Evolutionary conservation across 139 green algal genomes (phyloP), one percentile per base, ranked within the genome.

Genomic region (Haematococcus sp.): DNA sequence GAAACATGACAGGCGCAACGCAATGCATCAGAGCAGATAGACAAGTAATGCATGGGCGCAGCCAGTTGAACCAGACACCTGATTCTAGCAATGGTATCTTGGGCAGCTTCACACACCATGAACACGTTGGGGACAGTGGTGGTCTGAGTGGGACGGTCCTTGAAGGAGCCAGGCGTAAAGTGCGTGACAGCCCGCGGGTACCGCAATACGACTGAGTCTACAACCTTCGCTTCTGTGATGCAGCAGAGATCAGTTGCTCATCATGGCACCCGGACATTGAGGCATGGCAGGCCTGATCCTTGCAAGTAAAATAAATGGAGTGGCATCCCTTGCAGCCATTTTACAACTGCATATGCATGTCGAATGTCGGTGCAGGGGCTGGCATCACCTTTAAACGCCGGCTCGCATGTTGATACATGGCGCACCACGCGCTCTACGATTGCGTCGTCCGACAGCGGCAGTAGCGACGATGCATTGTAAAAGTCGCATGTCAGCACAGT

Each of bases 401-500:
- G 91, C 80, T 95, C 91, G 81, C 91, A 96, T 9, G 34, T 58
- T 0, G 52, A 25, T 0, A 96, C 49, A 80, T 92, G 91, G 1
- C 25, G 19, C 58, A 71, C 79, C 46, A 95, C 83, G 34, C 86
- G 85, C n/a, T 63, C 25, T 15, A 97, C 81, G 58, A 97, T 87
- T 20, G 88, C 75, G 27, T 90, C 84, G 70, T 97, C 91, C 4
- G 71, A 83, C 1, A 95, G 83, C 0, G 90, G 89, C 82, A 97
- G 76, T 60, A 97, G 79, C n/a, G 73, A 72, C 55, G 78, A 85
- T 19, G 90, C 84, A 28, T 89, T 79, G 81, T 97, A 97, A 65
- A 96, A 96, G 80, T 96, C 92, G 1, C 86, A 84, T 3, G 88
- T 86, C 65, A 97, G 90, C 20, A 97, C 93, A n/a, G 80, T 85